Base-by-base conservation (phyloP, 2,329 filamentous ascomycete genomes). In the Blumeriella jaapii region DNA sequence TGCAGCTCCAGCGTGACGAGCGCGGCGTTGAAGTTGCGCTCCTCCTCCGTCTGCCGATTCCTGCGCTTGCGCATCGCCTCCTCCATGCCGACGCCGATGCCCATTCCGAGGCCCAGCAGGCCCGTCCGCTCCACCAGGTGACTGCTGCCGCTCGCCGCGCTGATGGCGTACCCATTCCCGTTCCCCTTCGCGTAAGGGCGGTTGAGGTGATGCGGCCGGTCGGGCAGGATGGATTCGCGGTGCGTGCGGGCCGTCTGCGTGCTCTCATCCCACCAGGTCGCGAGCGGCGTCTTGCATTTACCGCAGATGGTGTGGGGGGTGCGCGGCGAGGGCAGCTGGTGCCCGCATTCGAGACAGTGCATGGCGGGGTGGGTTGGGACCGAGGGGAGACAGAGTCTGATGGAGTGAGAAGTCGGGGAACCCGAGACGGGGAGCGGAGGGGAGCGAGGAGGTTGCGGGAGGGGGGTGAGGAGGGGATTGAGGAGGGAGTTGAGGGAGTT, bases 1-100 rank as follows among this genome's bases (percentile, higher is more conserved):
- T 77, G 71, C 28, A 69, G 69, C 54, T 78, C 73, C 35, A 78
- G 63, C 48, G 69, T 70, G 50, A 75, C 67, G 51, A 79, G 62
- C 11, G 69, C 71, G 1, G 69, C 69, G 2, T 67, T 64, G 55
- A 79, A 78, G 53, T 64, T 69, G 40, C 74, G 63, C 59, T 79
- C 74, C 56, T 79, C 74, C 50, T 78, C 74, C 23, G 69, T 69
- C 53, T 74, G 46, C 8, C 14, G 40, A 34, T 56, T 56, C 28
- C 22, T 41, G 26, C 52, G 33, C 17, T 33, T 16, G 6, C 36
- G 36, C 43, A 50, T 48, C 37, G 33, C 45, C 15, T 34, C 31
- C n/a, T 37, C 35, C 14, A 37, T 33, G 10, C 18, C 17, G 12
- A 27, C 31, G 22, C 33, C 20, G 9, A 44, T n/a, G 20, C 3